Conservation (phyloP, 2,329 filamentous ascomycete genomes). For the Xylaria sp. region DNA sequence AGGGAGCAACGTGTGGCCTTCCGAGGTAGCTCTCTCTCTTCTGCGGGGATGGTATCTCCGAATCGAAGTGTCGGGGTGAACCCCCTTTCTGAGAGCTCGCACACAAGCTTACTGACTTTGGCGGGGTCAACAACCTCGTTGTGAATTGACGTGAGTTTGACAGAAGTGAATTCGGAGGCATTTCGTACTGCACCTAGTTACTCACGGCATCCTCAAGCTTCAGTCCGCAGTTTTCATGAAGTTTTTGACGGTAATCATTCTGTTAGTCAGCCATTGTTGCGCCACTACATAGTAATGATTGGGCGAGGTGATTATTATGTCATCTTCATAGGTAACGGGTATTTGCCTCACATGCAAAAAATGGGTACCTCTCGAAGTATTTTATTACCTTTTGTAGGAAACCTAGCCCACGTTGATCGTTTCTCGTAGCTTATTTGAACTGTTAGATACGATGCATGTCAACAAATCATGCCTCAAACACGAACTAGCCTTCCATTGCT, state of each 20-base stretch:
- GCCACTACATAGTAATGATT: constrained; percentile 6
- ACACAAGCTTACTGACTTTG: neutral
- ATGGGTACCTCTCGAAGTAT: neutral
- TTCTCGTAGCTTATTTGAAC: neutral
- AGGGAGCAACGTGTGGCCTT: neutral
- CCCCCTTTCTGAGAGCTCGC: neutral
- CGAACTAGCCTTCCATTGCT: neutral
- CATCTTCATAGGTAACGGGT: too few species aligned
- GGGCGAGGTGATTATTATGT: neutral
- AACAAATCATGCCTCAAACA: neutral
- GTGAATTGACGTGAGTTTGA: neutral
- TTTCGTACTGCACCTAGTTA: neutral
- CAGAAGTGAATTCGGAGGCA: neutral
- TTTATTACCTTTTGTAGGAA: neutral
- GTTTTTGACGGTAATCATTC: neutral
- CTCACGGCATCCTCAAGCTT: neutral
- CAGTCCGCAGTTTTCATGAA: neutral
- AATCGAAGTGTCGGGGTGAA: neutral
- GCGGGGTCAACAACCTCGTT: neutral
- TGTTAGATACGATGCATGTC: neutral
- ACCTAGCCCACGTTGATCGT: neutral
- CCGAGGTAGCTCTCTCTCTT: too few species aligned
- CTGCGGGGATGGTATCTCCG: neutral
- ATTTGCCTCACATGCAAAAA: neutral
- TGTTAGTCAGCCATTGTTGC: constrained; percentile 2